Conservation (phyloP, 176 grass and related monocot species). For the Oryza meridionalis region DNA sequence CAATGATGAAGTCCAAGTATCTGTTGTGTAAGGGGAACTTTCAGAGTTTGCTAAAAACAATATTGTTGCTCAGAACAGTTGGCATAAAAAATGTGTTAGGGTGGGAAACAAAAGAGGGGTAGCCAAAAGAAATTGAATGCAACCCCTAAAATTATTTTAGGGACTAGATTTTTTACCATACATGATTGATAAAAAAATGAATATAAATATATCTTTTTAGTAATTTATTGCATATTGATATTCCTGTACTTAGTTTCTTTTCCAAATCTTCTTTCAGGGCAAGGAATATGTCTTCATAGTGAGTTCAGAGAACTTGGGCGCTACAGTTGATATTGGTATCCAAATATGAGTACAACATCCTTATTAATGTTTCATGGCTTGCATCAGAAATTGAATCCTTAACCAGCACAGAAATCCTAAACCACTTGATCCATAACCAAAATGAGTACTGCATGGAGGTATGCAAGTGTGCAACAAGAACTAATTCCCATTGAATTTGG, state of each 20-base stretch:
- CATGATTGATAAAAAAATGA: neutral
- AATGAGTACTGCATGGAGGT: too few relatives aligned
- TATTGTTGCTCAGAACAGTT: neutral
- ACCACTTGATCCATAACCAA: too few relatives aligned
- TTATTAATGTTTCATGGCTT: too few relatives aligned
- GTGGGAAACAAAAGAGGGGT: neutral
- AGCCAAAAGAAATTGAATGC: neutral
- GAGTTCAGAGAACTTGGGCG: too few relatives aligned
- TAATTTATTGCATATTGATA: neutral
- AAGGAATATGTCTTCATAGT: too few relatives aligned
- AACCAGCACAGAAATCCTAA: too few relatives aligned
- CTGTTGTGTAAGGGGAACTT: neutral
- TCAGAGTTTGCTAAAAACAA: neutral
- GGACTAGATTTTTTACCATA: too few relatives aligned
- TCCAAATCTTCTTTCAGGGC: constrained; percentile 46
- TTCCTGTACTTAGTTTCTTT: constrained; percentile 33
- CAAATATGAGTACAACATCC: too few relatives aligned
- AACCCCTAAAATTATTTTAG: neutral
- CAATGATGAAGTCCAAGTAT: neutral
- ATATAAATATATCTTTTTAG: neutral
- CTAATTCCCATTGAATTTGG: too few relatives aligned
- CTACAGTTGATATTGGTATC: too few relatives aligned
- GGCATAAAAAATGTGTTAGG: neutral
- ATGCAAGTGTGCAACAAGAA: too few relatives aligned
- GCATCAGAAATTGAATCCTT: too few relatives aligned